Conservation (phyloP, 805 yeast species). For the Ogataea pilisensis region DNA sequence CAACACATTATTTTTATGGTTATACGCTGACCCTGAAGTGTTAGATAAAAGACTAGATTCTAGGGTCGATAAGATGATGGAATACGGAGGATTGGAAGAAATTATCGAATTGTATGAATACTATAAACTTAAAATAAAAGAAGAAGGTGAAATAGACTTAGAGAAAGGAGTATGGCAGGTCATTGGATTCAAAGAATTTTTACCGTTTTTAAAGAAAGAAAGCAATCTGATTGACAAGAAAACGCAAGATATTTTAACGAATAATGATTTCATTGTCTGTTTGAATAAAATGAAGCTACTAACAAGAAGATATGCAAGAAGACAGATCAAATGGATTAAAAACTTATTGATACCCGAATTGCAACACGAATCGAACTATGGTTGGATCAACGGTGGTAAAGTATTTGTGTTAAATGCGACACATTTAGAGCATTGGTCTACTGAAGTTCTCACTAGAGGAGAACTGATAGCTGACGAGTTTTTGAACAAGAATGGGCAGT, state of each 20-base stretch:
- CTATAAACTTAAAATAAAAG: constrained; percentile 32
- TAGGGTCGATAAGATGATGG: constrained; percentile 83
- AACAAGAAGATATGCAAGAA: constrained; percentile 82
- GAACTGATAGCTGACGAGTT: constrained; percentile 38
- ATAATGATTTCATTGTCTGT: constrained; percentile 38
- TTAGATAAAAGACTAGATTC: constrained; percentile 63
- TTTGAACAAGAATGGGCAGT: constrained; percentile 9
- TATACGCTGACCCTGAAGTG: constrained; percentile 58
- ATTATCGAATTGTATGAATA: constrained; percentile 52
- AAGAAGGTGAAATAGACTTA: constrained; percentile 41
- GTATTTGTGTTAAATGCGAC: constrained; percentile 74
- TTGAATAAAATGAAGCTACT: constrained; percentile 74
- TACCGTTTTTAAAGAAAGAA: constrained; percentile 46
- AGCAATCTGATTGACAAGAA: constrained; percentile 22
- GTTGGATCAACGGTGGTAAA: constrained; percentile 56
- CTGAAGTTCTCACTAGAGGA: constrained; percentile 55
- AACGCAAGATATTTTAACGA: constrained; percentile 7
- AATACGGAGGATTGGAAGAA: constrained; percentile 65
- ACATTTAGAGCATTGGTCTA: constrained; percentile 58
- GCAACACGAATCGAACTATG: constrained; percentile 39
- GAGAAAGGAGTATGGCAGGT: constrained; percentile 90
- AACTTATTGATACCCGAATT: constrained; percentile 64
- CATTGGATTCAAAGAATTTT: constrained; percentile 86
- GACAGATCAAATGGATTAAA: constrained; percentile 87
- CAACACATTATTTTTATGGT: constrained; percentile 74